Evolutionary conservation across 2,329 filamentous ascomycete genomes (phyloP).

Genomic region (Madurella fahalii): DNA sequence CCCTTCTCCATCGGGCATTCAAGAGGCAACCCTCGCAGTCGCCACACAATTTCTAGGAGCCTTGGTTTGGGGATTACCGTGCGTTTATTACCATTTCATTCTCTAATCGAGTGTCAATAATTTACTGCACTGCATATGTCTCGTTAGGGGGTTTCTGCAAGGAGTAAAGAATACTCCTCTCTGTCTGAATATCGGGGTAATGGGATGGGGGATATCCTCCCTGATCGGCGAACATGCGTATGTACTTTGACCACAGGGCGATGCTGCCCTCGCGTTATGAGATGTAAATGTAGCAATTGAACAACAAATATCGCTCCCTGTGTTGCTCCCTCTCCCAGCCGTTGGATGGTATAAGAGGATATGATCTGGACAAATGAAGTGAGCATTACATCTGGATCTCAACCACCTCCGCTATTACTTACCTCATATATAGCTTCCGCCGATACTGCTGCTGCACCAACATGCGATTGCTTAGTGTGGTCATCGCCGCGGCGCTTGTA

Average conservation of each 20-base stretch:
- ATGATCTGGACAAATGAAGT: no score
- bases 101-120: constrained; percentile 12
- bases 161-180: not conserved
- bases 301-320: not conserved
- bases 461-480: no score
- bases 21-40: constrained; percentile 10
- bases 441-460: no score
- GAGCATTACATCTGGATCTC: no score
- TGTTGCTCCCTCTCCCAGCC: no score
- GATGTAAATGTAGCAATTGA: not conserved
- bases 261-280: not conserved
- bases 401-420: no score
- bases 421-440: no score
- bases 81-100: constrained; percentile 5
- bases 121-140: constrained; percentile 1
- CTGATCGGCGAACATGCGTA: not conserved
- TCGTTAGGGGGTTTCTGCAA: not conserved
- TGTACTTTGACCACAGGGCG: not conserved
- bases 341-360: no score
- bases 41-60: constrained; percentile 8
- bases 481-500: no score
- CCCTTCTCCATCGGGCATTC: constrained; percentile 24
- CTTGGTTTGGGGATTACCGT: constrained; percentile 1
- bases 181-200: no score
- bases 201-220: not conserved